A percentile compares a stretch with the other conserved stretches of the same genome.
Evolutionary conservation across 306 rosid species (phyloP).

Genomic region (Ochetophila trinervis): DNA sequence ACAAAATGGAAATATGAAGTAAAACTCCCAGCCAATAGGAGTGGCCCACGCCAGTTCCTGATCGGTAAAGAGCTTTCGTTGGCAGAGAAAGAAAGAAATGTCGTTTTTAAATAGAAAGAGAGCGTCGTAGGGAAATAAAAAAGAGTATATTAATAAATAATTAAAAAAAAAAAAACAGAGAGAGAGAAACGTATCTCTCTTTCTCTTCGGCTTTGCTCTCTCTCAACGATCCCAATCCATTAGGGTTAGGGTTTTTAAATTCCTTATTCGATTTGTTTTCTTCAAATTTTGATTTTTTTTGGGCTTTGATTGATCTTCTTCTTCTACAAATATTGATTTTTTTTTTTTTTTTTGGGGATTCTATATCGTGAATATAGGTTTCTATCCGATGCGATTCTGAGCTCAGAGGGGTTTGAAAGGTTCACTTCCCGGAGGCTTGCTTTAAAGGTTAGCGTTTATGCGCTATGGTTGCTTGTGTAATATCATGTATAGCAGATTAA

Average conservation of each 20-base stretch:
- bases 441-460: slow-evolving; percentile 38
- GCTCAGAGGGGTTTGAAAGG: slow-evolving; percentile 40
- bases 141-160: not conserved
- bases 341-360: slow-evolving; percentile 4
- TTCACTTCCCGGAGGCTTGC: slow-evolving; percentile 33
- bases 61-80: slow-evolving; percentile 42
- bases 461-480: not conserved
- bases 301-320: slow-evolving; percentile 16
- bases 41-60: slow-evolving; percentile 45
- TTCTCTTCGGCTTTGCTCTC: slow-evolving; percentile 36
- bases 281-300: not conserved
- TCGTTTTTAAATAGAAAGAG: slow-evolving; percentile 33
- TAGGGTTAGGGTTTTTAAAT: slow-evolving; percentile 60
- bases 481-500: not conserved
- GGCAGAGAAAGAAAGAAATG: slow-evolving; percentile 32
- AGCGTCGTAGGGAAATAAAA: slow-evolving; percentile 23
- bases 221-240: slow-evolving; percentile 46
- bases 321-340: slow-evolving; percentile 1
- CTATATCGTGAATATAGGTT: slow-evolving; percentile 21
- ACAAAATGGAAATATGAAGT: slow-evolving; percentile 29
- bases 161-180: not conserved
- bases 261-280: slow-evolving; percentile 3
- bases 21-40: slow-evolving; percentile 26
- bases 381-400: slow-evolving; percentile 51
- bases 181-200: slow-evolving; percentile 39